phyloP scores from a whole-genome alignment of 345 rosid species.

The Corchorus capsularis region DNA sequence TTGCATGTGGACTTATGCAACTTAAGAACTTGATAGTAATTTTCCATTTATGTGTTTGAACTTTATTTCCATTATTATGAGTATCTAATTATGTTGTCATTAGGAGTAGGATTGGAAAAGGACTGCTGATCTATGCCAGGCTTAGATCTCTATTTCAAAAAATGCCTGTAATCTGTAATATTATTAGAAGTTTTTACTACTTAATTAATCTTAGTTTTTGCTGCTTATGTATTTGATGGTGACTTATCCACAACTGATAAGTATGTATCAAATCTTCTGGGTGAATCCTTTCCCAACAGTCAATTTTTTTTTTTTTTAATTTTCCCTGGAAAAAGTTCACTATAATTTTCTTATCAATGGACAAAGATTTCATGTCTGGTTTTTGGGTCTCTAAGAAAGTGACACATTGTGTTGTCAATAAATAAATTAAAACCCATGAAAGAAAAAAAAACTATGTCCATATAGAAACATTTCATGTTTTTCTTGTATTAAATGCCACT shows the following conservation, averaged over 20 bases:
- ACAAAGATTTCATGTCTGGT: background rate
- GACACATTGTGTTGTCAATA: background rate
- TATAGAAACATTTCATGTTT: background rate
- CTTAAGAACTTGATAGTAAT: background rate
- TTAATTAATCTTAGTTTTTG: slow-evolving; percentile 4
- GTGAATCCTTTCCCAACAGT: slow-evolving; percentile 1
- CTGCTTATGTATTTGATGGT: background rate
- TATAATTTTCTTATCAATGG: background rate
- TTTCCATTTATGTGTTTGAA: background rate
- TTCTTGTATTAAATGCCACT: background rate
- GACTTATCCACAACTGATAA: background rate
- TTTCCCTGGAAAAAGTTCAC: background rate
- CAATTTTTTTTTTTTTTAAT: background rate
- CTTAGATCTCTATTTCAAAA: background rate
- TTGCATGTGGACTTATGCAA: slow-evolving; percentile 65
- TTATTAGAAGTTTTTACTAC: background rate
- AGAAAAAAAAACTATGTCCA: background rate
- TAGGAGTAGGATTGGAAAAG: background rate
- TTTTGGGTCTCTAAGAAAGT: background rate
- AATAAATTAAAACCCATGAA: background rate
- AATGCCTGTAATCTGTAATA: background rate
- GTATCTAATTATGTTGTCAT: background rate
- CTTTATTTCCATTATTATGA: background rate
- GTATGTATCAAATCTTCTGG: slow-evolving; percentile 6
- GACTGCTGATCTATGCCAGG: slow-evolving; percentile 1